A percentile compares a stretch with the other conserved stretches of the same genome.
These are phyloP conservation scores for Solanum tarapatanum DNA, from an alignment of 257 asterid species.

Conservation along the genomic window DNA sequence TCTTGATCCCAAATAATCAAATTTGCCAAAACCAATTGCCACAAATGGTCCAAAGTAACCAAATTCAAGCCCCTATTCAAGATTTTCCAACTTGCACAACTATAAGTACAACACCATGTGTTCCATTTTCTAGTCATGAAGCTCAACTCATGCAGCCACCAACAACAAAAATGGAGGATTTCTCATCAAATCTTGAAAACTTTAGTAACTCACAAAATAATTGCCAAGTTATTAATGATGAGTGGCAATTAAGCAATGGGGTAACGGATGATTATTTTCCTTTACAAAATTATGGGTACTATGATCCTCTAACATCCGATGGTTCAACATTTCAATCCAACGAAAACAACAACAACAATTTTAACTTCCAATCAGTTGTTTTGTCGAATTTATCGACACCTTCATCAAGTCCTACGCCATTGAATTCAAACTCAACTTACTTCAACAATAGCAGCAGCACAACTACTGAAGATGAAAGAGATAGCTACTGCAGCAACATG, in stretches of 20 bases:
- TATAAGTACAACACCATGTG: not conserved
- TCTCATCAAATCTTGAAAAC: slow-evolving; percentile 10
- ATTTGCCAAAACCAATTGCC: slow-evolving; percentile 14
- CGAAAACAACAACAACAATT: slow-evolving; percentile 17
- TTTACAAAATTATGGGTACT: slow-evolving; percentile 20
- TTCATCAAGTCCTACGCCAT: slow-evolving; percentile 48
- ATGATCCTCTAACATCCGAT: slow-evolving; percentile 33
- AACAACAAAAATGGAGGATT: slow-evolving; percentile 9
- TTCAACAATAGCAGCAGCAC: slow-evolving; percentile 18
- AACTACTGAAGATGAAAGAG: slow-evolving; percentile 47
- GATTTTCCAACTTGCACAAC: slow-evolving; percentile 9
- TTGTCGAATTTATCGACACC: slow-evolving; percentile 57
- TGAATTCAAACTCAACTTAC: slow-evolving; percentile 35
- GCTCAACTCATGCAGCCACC: slow-evolving; percentile 35
- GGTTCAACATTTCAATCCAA: slow-evolving; percentile 38
- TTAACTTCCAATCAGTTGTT: slow-evolving; percentile 44
- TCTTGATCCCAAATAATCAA: slow-evolving; percentile 13
- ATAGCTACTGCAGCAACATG: slow-evolving; percentile 50
- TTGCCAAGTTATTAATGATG: slow-evolving; percentile 20
- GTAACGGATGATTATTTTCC: slow-evolving; percentile 23
- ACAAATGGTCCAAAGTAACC: slow-evolving; percentile 13
- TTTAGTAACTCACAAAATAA: slow-evolving; percentile 13
- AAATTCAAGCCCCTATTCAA: slow-evolving; percentile 26
- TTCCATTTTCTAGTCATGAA: slow-evolving; percentile 5
- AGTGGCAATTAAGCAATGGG: slow-evolving; percentile 27